Evolutionary conservation across 495 filamentous ascomycete species (phyloP).

Genomic region (Penicillium salamii): DNA sequence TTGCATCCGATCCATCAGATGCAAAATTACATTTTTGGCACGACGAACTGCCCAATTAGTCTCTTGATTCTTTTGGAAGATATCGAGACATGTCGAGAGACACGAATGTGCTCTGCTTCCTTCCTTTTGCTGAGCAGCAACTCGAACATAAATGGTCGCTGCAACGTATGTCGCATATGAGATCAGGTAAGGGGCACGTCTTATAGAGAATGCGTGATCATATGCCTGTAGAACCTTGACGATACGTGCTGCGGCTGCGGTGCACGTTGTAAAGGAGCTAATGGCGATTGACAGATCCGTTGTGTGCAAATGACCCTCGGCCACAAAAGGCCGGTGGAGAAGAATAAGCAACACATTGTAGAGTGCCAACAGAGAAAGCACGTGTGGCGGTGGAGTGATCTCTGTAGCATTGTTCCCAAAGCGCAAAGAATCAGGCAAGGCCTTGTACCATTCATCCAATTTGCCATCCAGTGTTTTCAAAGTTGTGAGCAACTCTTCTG

Average conservation of each 20-base stretch:
- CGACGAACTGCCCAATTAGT: conserved; percentile 32
- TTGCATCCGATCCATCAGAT: conserved; percentile 34
- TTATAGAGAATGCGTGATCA: conserved; percentile 10
- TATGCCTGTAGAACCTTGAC: conserved; percentile 13
- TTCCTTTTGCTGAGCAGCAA: conserved; percentile 28
- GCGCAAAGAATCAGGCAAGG: conserved; percentile 17
- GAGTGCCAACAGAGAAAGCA: conserved; percentile 18
- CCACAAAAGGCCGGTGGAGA: conserved; percentile 27
- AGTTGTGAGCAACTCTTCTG: neutral
- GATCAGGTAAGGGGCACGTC: conserved; percentile 19
- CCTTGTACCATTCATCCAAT: conserved; percentile 17
- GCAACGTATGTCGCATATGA: conserved; percentile 23
- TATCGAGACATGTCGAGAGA: conserved; percentile 23
- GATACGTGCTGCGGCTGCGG: conserved; percentile 21
- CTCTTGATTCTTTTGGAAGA: conserved; percentile 29
- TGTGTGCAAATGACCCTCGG: conserved; percentile 21
- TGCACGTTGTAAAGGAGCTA: conserved; percentile 21
- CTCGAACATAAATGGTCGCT: conserved; percentile 19
- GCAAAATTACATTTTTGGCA: conserved; percentile 27
- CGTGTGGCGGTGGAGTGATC: conserved; percentile 13
- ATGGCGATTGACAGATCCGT: neutral
- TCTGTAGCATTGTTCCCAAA: conserved; percentile 11
- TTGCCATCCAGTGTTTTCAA: conserved; percentile 14
- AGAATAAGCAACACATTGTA: conserved; percentile 24
- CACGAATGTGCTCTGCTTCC: conserved; percentile 27